These are phyloP conservation scores for Arthrobotrys entomopaga DNA, from an alignment of 2,329 filamentous ascomycete species.

Conservation along the genomic window DNA sequence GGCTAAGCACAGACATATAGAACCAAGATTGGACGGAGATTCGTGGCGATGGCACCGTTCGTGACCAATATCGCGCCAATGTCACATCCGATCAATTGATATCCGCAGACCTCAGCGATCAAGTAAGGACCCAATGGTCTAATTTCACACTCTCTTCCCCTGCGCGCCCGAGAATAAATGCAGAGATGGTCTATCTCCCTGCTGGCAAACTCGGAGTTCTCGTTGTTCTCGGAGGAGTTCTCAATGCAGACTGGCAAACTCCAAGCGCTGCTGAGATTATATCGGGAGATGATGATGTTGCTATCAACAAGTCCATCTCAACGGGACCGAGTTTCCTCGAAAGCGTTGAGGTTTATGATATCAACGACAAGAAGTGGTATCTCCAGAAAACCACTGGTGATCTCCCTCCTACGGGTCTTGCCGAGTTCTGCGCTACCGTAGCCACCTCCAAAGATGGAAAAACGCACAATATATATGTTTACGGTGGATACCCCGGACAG, in stretches of 20 bases:
- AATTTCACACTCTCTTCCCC: conserved; percentile 61
- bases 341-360: conserved; percentile 57
- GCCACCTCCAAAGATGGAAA: conserved; percentile 56
- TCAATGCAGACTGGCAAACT: conserved; percentile 22
- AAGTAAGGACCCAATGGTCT: conserved; percentile 61
- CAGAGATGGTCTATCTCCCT: conserved; percentile 64
- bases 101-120: conserved; percentile 62
- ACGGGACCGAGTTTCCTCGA: conserved; percentile 55
- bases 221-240: conserved; percentile 58
- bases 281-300: conserved; percentile 2
- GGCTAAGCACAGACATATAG: conserved; percentile 15
- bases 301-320: conserved; percentile 23
- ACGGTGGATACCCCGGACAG: conserved; percentile 57
- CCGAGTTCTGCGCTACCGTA: conserved; percentile 57
- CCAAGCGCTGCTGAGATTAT: not conserved
- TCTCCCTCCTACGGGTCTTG: conserved; percentile 55
- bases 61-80: conserved; percentile 55
- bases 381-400: conserved; percentile 43
- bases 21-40: conserved; percentile 45
- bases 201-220: conserved; percentile 57
- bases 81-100: conserved; percentile 61
- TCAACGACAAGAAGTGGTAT: conserved; percentile 57
- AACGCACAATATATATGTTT: conserved; percentile 58
- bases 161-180: conserved; percentile 61
- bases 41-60: conserved; percentile 24